These are phyloP conservation scores for Alternaria tenuissima DNA, from an alignment of 2,329 filamentous ascomycete genomes.

Conservation along the genomic window DNA sequence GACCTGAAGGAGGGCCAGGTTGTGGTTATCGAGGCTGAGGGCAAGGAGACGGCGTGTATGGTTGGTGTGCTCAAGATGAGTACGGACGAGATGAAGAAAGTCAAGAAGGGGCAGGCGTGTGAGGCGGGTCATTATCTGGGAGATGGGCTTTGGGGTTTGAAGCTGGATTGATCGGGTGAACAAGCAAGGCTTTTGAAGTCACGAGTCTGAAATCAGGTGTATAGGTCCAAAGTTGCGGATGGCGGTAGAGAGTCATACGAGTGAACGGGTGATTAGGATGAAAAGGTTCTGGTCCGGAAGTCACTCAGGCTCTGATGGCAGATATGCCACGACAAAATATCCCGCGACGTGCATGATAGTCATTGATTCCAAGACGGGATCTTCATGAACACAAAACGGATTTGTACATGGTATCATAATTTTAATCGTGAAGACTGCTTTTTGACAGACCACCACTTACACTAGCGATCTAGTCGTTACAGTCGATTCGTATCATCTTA, in stretches of 20 bases:
- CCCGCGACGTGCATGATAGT: neutral
- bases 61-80: constrained; percentile 84
- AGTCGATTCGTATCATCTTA: constrained; percentile 24
- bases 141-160: constrained; percentile 88
- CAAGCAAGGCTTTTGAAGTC: neutral
- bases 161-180: constrained; percentile 57
- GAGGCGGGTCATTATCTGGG: constrained; percentile 94
- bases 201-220: neutral
- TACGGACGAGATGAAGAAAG: constrained; percentile 90
- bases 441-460: neutral
- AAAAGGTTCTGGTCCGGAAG: neutral
- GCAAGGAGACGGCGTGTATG: constrained; percentile 89
- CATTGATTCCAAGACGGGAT: neutral
- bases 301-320: neutral
- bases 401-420: constrained; percentile 42
- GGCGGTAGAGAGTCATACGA: neutral
- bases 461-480: neutral
- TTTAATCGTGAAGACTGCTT: constrained; percentile 26
- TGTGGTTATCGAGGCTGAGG: constrained; percentile 90
- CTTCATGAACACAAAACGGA: constrained; percentile 1
- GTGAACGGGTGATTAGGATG: neutral
- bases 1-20: constrained; percentile 83
- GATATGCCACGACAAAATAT: neutral
- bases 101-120: constrained; percentile 92
- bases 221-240: neutral